Evolutionary conservation across 2,329 filamentous ascomycete genomes (phyloP), one percentile per base, ranked within the genome.

Genomic region (Ceratocystis cacaofunesta): DNA sequence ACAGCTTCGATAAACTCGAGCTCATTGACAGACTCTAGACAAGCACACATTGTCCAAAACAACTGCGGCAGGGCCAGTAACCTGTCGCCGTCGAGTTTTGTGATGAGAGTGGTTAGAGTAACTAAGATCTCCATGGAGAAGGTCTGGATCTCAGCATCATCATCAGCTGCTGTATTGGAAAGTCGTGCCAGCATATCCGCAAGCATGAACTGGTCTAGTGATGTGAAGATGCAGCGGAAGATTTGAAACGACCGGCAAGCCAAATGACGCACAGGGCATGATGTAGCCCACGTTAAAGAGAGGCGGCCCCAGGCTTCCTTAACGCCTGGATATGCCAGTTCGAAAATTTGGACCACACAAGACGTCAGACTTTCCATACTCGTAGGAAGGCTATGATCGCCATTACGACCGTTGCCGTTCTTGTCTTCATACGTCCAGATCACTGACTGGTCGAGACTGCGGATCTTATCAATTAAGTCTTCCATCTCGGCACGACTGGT

Each of bases 101-200:
- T 83, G 66, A 99, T 95, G 57, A 99, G 87, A 0, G 91, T 91
- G 72, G 95, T 92, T 63, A 99, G 75, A 0, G 95, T 99, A 0
- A 92, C 96, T 64, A 99, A 76, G 66, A 99, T 97, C 73, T 99
- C 95, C 87, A 97, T 92, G 0, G 94, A 95, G 72, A 99, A 99
- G 0, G 91, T 92, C 71, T 96, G 90, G 64, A 96, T 95, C 75
- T 97, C 92, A 0, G 86, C 83, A 71, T 96, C 90, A 70, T 96
- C 91, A 69, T 97, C 92, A 0, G 95, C 92, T 71, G 99, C 94
- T 0, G 94, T 99, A 74, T 97, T 99, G 1, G 92, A 97, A 41
- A 99, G 79, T 60, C 95, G 83, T 12, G 89, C 92, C 25, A 99
- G 84, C 91, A 99, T 99, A 71, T 99, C 94, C 1, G 90, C 91